phyloP scores from a whole-genome alignment of 2,329 filamentous ascomycete species.

The Graphium sp. region DNA sequence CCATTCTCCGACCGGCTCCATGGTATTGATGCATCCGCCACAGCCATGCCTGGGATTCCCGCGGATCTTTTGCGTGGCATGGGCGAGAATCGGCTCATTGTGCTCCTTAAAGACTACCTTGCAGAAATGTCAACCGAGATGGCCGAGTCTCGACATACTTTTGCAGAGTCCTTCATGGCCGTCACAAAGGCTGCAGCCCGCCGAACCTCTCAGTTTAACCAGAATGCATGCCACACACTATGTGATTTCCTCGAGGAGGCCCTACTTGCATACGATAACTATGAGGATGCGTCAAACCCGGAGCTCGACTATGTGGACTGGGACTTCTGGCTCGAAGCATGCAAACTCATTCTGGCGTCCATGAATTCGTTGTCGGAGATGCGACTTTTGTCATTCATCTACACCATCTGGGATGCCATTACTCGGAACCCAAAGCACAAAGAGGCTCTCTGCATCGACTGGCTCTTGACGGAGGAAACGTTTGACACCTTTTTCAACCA shows the following conservation, averaged over 20 bases:
- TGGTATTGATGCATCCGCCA: constrained; percentile 48
- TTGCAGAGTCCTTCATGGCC: constrained; percentile 57
- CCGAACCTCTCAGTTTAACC: constrained; percentile 65
- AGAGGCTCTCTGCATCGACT: constrained; percentile 51
- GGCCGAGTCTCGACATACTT: constrained; percentile 41
- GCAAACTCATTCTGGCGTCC: constrained; percentile 60
- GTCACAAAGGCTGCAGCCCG: constrained; percentile 60
- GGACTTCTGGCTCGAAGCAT: constrained; percentile 74
- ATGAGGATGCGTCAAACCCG: constrained; percentile 21
- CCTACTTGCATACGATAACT: constrained; percentile 41
- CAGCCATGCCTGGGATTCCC: constrained; percentile 44
- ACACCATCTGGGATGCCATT: constrained; percentile 61
- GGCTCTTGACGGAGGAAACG: constrained; percentile 56
- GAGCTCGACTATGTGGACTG: constrained; percentile 46
- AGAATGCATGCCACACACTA: constrained; percentile 72
- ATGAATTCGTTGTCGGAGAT: constrained; percentile 86
- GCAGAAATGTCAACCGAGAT: constrained; percentile 24
- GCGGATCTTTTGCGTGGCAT: constrained; percentile 61
- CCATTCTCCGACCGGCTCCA: constrained; percentile 25
- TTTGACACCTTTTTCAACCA: constrained; percentile 80
- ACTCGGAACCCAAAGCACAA: constrained; percentile 50
- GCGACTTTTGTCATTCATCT: constrained; percentile 67
- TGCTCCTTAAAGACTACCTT: constrained; percentile 67
- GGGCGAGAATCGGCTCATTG: constrained; percentile 75
- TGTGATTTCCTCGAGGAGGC: constrained; percentile 83